Conservation (phyloP, 2,329 filamentous ascomycete genomes). For the Davidsoniella eucalypti region DNA sequence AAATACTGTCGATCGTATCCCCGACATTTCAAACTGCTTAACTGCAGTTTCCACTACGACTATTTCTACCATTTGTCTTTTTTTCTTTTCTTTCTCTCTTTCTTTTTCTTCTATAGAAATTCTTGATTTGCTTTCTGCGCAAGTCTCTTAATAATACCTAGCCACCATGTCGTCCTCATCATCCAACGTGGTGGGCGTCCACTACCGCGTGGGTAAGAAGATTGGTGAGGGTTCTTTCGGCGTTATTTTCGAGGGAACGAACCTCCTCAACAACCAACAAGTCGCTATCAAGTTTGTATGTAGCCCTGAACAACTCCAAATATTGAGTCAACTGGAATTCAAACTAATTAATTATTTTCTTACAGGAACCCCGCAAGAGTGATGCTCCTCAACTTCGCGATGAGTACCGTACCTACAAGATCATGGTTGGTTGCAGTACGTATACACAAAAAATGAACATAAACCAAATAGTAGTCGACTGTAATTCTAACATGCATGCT, state of each 20-base stretch:
- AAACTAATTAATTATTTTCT: not conserved
- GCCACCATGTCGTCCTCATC: constrained; percentile 66
- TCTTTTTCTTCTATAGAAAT: not conserved
- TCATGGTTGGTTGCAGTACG: constrained; percentile 96
- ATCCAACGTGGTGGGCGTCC: constrained; percentile 94
- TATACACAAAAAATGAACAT: constrained; percentile 18
- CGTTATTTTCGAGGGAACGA: constrained; percentile 97
- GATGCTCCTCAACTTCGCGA: constrained; percentile 94
- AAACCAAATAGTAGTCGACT: not conserved
- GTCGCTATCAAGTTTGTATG: constrained; percentile 98
- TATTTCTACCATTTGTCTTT: not conserved
- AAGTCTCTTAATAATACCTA: not conserved
- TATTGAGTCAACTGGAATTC: constrained; percentile 1
- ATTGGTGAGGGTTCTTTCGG: constrained; percentile 97
- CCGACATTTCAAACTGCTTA: not conserved
- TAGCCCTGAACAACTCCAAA: not conserved
- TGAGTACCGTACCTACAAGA: constrained; percentile 99
- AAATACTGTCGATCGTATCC: no score
- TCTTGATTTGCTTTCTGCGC: not conserved
- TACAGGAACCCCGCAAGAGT: constrained; percentile 93
- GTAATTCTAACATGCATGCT: no score
- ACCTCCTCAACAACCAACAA: constrained; percentile 96
- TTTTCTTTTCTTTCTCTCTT: not conserved
- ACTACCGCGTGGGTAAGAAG: constrained; percentile 98
- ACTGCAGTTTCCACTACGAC: not conserved